These are phyloP conservation scores for Cutaneotrichosporon spelunceum DNA, from an alignment of 1,284 basidiomycete genomes.

Conservation along the genomic window DNA sequence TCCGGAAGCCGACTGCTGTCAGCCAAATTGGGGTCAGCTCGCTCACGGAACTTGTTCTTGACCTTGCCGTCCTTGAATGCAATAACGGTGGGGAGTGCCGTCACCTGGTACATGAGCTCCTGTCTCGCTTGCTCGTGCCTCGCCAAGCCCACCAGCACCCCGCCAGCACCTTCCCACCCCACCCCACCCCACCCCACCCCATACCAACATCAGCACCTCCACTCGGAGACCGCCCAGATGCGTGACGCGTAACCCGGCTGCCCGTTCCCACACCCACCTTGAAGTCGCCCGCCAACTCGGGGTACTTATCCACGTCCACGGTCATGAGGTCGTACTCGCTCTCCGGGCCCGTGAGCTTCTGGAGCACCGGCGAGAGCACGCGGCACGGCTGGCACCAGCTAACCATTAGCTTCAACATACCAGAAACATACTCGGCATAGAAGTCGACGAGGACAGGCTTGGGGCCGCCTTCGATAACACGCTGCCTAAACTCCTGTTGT, in stretches of 20 bases:
- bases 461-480: constrained; percentile 26
- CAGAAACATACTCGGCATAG: constrained; percentile 38
- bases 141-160: too few relatives aligned
- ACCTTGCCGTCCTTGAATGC: constrained; percentile 51
- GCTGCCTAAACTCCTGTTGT: constrained; percentile 32
- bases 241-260: too few relatives aligned
- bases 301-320: constrained; percentile 46
- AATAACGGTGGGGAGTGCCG: constrained; percentile 48
- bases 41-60: constrained; percentile 50
- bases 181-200: too few relatives aligned
- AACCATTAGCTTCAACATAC: neutral
- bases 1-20: constrained; percentile 43
- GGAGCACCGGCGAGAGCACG: constrained; percentile 47
- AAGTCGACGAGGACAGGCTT: constrained; percentile 51
- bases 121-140: too few relatives aligned
- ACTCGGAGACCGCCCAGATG: neutral
- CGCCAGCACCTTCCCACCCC: neutral
- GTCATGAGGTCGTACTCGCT: constrained; percentile 45
- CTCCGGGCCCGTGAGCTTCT: constrained; percentile 41
- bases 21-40: neutral
- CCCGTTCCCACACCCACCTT: too few relatives aligned
- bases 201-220: neutral
- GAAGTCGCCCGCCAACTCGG: constrained; percentile 47
- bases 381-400: constrained; percentile 52
- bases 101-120: too few relatives aligned